These are phyloP conservation scores for Epichloe sibirici DNA, from an alignment of 2,329 filamentous ascomycete species.

Conservation along the genomic window DNA sequence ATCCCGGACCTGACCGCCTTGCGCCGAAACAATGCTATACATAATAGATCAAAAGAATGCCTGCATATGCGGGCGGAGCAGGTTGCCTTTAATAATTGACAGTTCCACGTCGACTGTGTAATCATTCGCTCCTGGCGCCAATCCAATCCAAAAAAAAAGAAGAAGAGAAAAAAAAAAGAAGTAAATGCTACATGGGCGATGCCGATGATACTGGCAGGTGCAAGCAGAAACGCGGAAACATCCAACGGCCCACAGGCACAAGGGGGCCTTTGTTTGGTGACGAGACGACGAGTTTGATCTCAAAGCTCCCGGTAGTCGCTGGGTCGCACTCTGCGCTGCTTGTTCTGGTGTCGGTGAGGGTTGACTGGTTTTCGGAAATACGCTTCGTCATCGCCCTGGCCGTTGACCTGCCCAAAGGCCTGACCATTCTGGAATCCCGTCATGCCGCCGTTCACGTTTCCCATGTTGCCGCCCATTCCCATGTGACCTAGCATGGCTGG, in stretches of 20 bases:
- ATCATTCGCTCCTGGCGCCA: background rate
- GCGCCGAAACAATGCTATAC: slow-evolving; percentile 1
- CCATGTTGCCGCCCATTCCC: slow-evolving; percentile 10
- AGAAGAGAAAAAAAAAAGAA: background rate
- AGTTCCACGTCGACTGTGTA: background rate
- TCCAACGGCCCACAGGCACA: no score
- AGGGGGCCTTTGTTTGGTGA: background rate
- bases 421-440: slow-evolving; percentile 22
- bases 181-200: background rate
- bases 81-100: background rate
- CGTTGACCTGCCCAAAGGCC: slow-evolving; percentile 32
- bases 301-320: slow-evolving; percentile 84
- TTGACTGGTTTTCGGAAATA: slow-evolving; percentile 97
- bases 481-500: slow-evolving; percentile 13
- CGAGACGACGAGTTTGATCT: slow-evolving; percentile 7
- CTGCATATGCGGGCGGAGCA: background rate
- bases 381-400: slow-evolving; percentile 66
- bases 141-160: background rate
- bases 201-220: no score
- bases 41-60: background rate
- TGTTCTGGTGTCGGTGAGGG: slow-evolving; percentile 76
- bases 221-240: no score
- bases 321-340: slow-evolving; percentile 66
- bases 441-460: slow-evolving; percentile 18
- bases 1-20: background rate